phyloP scores from a whole-genome alignment of 805 yeast genomes.

The Cyberlindnera xishuangbannaensis region DNA sequence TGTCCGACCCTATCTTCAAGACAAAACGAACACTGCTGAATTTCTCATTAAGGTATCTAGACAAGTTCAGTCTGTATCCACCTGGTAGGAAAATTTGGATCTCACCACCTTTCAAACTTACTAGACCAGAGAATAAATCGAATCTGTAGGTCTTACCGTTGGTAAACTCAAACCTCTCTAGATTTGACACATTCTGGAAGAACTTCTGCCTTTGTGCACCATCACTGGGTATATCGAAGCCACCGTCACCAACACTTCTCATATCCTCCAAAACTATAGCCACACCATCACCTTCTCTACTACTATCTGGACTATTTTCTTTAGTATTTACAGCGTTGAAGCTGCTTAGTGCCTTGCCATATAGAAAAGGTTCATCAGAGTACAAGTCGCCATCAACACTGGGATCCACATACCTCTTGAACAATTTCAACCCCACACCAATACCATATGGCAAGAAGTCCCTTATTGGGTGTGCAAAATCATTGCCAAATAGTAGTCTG shows the following conservation, averaged over 20 bases:
- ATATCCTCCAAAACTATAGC: neutral
- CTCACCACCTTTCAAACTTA: constrained; percentile 44
- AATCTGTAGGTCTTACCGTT: constrained; percentile 36
- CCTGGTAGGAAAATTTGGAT: constrained; percentile 52
- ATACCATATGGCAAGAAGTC: constrained; percentile 53
- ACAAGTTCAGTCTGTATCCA: constrained; percentile 39
- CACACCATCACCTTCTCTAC: constrained; percentile 18
- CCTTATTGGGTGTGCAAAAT: constrained; percentile 52
- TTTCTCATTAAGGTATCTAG: constrained; percentile 36
- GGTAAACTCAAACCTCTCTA: constrained; percentile 36
- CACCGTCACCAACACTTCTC: constrained; percentile 4
- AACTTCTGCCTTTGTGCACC: constrained; percentile 36
- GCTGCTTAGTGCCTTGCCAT: constrained; percentile 55
- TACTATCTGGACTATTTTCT: constrained; percentile 6
- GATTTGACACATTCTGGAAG: constrained; percentile 35
- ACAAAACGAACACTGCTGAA: constrained; percentile 43
- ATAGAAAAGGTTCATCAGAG: constrained; percentile 54
- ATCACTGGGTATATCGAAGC: constrained; percentile 30
- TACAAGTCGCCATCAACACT: constrained; percentile 59
- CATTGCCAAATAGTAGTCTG: constrained; percentile 63
- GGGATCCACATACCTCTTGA: constrained; percentile 56
- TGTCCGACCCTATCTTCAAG: constrained; percentile 26
- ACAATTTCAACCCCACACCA: constrained; percentile 49
- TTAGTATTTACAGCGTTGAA: constrained; percentile 40
- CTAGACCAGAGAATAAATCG: constrained; percentile 49